Conservation (phyloP, 2,329 filamentous ascomycete genomes). For the Cladosporium colombiae region DNA sequence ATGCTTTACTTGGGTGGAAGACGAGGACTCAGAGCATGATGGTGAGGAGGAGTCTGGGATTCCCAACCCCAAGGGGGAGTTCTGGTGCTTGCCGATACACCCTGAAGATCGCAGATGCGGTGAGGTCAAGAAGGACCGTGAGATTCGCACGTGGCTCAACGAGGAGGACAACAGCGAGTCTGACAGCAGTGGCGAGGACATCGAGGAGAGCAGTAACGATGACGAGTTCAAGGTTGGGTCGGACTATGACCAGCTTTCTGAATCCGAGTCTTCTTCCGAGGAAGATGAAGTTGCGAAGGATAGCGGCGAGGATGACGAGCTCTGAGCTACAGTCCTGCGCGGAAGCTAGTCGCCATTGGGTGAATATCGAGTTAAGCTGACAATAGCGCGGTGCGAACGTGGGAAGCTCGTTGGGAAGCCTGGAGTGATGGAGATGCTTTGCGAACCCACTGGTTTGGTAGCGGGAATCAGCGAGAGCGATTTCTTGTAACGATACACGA, state of each 20-base stretch:
- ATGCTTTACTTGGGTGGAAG: constrained; percentile 28
- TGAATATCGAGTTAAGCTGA: no score
- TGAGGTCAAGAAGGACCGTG: constrained; percentile 19
- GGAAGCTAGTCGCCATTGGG: not conserved
- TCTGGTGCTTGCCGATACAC: constrained; percentile 33
- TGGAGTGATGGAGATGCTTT: not conserved
- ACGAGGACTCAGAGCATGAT: constrained; percentile 31
- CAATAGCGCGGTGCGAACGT: no score
- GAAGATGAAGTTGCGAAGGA: not conserved
- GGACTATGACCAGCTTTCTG: not conserved
- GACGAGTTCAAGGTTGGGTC: not conserved
- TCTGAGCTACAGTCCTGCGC: not conserved
- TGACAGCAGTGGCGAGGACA: constrained; percentile 1
- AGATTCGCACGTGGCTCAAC: constrained; percentile 7
- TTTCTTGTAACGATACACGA: not conserved
- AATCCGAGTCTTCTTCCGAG: not conserved
- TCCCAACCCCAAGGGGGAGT: constrained; percentile 22
- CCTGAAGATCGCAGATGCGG: constrained; percentile 26
- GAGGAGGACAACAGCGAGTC: not conserved
- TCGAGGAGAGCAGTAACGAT: not conserved
- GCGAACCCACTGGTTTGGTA: not conserved
- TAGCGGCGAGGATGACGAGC: not conserved
- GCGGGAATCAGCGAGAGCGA: not conserved
- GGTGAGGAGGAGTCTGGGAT: constrained; percentile 21
- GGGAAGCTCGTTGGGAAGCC: not conserved